Base-by-base conservation (phyloP, 2,329 filamentous ascomycete genomes). In the Aspergillus neotritici region DNA sequence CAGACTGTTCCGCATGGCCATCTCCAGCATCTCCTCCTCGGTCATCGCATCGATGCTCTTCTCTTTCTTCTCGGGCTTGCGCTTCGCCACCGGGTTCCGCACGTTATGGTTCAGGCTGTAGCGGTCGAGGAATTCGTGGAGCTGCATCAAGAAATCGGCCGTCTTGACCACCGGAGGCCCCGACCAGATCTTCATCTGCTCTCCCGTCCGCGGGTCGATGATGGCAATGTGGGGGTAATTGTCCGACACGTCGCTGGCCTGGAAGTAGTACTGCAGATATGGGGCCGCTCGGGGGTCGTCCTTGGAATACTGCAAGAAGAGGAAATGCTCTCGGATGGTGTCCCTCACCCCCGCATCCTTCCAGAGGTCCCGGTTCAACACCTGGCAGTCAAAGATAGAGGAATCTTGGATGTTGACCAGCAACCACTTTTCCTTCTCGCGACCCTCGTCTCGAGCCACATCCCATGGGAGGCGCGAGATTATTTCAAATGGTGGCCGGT, bases 151-250 rank as follows among this genome's bases (percentile, higher is more conserved):
- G 56, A 98, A 97, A 11, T 96, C 90, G 8, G 77, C 64, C 0
- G 88, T 71, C 31, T 77, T 78, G 1, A 90, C 83, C 41, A 90
- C 86, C 1, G 90, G 87, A 7, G 80, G 76, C 1, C 91, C 90
- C 11, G 86, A 89, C 91, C 93, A 97, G 1, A 90, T 80, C 71
- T 98, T 98, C 64, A 98, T 87, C 66, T 96, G 89, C 68, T 98
- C 93, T 48, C 93, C 93, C 1, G 93, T 98, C 47, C 93, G 79
- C 2, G 93, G 93, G 57, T 98, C 93, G 49, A 98, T 82, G 49
- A 98, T 95, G 34, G 89, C 88, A 44, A 97, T 93, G 62, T 98
- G 90, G 5, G 93, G 93, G 62, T 94, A 98, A 55, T 90, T 89
- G 59, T 91, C 86, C n/a, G 82, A 78, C 58, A 85, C 85, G 57